A percentile compares a stretch with the other conserved stretches of the same genome.
Evolutionary conservation across 805 yeast species (phyloP).

Genomic region (Candida argentea): DNA sequence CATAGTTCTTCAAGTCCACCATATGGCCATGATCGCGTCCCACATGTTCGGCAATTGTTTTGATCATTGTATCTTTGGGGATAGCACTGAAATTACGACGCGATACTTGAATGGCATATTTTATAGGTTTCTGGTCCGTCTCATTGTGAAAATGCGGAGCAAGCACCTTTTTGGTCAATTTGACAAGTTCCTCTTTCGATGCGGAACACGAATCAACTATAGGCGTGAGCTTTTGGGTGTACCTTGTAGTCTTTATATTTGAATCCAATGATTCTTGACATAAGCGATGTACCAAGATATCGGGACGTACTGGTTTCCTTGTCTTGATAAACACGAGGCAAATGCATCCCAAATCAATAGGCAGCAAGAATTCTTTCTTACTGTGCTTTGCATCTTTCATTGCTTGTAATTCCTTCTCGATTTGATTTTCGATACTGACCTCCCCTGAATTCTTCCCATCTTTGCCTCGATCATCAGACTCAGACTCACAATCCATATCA

Average conservation of each 20-base stretch:
- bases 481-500: constrained; percentile 11
- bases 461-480: constrained; percentile 20
- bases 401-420: constrained; percentile 59
- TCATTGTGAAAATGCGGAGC: constrained; percentile 55
- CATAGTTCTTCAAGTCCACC: constrained; percentile 74
- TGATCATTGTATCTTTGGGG: constrained; percentile 64
- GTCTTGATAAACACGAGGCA: constrained; percentile 81
- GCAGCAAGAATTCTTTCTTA: constrained; percentile 39
- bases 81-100: constrained; percentile 70
- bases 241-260: constrained; percentile 51
- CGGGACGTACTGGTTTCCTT: constrained; percentile 72
- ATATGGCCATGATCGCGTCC: constrained; percentile 61
- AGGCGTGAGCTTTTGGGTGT: constrained; percentile 74
- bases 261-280: constrained; percentile 50
- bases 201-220: constrained; percentile 68
- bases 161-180: constrained; percentile 50
- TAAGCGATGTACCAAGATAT: constrained; percentile 49
- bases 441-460: constrained; percentile 12
- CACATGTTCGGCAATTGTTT: constrained; percentile 58
- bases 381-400: constrained; percentile 36
- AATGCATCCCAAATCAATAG: constrained; percentile 63
- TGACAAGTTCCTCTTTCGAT: constrained; percentile 53
- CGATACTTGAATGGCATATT: constrained; percentile 75
- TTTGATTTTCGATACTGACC: constrained; percentile 64
- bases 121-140: constrained; percentile 26